Evolutionary conservation across 805 yeast genomes (phyloP).

Genomic region (Lachancea lanzarotensis): DNA sequence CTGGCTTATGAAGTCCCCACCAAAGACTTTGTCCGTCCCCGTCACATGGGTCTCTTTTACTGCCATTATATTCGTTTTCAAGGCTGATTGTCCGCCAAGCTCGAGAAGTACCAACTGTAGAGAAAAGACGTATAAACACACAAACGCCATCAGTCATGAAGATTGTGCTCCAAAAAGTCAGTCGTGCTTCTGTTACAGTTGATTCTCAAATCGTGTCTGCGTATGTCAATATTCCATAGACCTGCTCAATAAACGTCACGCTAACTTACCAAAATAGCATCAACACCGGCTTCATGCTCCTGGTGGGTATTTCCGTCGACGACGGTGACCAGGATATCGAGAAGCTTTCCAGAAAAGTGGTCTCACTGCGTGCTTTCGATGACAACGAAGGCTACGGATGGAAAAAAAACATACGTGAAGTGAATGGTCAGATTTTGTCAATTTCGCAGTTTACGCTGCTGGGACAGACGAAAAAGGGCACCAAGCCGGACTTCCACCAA

Average conservation of each 20-base stretch:
- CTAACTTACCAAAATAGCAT: constrained; percentile 35
- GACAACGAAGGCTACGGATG: constrained; percentile 66
- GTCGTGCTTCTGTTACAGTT: constrained; percentile 83
- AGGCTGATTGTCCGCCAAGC: too few relatives aligned
- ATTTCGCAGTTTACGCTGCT: constrained; percentile 90
- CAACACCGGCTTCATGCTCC: constrained; percentile 63
- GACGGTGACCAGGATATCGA: constrained; percentile 73
- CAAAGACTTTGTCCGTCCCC: too few relatives aligned
- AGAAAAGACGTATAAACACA: neutral
- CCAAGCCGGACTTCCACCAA: constrained; percentile 89
- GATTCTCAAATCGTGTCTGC: constrained; percentile 61
- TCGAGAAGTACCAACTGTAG: too few relatives aligned
- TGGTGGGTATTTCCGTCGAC: constrained; percentile 76
- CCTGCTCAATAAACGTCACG: neutral
- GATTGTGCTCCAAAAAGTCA: constrained; percentile 86
- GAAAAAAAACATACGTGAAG: constrained; percentile 63
- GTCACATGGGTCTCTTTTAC: too few relatives aligned
- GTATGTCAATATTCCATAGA: constrained; percentile 30
- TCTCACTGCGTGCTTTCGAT: constrained; percentile 67
- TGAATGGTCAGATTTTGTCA: constrained; percentile 66
- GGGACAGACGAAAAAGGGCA: constrained; percentile 81
- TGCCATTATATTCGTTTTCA: too few relatives aligned
- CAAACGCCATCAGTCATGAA: constrained; percentile 45
- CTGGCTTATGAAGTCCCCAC: too few relatives aligned
- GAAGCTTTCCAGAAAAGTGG: constrained; percentile 59